These are phyloP conservation scores for Noccaea bulbosa DNA, from an alignment of 345 rosid genomes.

Conservation along the genomic window DNA sequence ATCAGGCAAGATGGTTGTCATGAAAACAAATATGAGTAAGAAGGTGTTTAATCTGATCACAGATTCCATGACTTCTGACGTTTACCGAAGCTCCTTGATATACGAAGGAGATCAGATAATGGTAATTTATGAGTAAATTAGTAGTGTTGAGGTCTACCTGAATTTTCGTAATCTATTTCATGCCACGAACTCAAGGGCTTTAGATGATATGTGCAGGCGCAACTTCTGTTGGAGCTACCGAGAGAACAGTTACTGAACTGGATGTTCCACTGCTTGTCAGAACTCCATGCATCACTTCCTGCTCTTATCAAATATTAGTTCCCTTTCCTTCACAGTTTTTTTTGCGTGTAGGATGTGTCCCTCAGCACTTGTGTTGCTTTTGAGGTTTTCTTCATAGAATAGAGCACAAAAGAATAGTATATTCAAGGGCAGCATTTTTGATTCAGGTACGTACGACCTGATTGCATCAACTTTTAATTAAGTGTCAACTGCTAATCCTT, in stretches of 20 bases:
- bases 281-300: slow-evolving; percentile 81
- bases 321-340: slow-evolving; percentile 7
- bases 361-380: slow-evolving; percentile 18
- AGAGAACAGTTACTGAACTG: slow-evolving; percentile 85
- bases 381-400: slow-evolving; percentile 19
- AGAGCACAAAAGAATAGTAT: slow-evolving; percentile 23
- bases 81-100: slow-evolving; percentile 64
- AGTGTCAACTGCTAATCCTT: slow-evolving; percentile 12
- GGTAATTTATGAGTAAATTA: slow-evolving; percentile 50
- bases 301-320: slow-evolving; percentile 77
- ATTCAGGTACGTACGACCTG: slow-evolving; percentile 24
- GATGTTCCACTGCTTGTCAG: slow-evolving; percentile 92
- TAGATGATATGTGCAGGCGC: slow-evolving; percentile 64
- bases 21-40: slow-evolving; percentile 82
- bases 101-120: slow-evolving; percentile 71
- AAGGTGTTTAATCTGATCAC: slow-evolving; percentile 81
- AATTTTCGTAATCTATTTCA: slow-evolving; percentile 14
- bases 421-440: slow-evolving; percentile 13
- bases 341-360: slow-evolving; percentile 27
- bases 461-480: slow-evolving; percentile 18
- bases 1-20: slow-evolving; percentile 85
- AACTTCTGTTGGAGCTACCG: slow-evolving; percentile 92
- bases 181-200: slow-evolving; percentile 24
- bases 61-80: slow-evolving; percentile 73
- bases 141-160: not conserved